Conservation (phyloP, 192 early-diverging fungal species). For the Coemansia sp. region DNA sequence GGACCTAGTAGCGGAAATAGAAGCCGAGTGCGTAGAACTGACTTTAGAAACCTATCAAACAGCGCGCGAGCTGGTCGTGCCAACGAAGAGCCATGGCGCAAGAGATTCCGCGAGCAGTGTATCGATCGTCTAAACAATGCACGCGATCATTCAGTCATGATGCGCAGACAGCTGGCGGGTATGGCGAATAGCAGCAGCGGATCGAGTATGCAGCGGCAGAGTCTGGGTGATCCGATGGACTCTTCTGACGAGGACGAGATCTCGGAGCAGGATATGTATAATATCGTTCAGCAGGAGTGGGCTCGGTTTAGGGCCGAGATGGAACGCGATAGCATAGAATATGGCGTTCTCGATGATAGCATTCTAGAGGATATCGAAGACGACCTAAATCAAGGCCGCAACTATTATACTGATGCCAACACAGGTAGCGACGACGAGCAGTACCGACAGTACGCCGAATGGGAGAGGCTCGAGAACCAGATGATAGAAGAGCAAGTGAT, state of each 20-base stretch:
- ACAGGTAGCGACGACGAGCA: slow-evolving; percentile 3
- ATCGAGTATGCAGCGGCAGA: not conserved
- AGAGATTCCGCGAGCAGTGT: slow-evolving; percentile 43
- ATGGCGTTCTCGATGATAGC: slow-evolving; percentile 24
- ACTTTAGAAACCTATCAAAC: slow-evolving; percentile 35
- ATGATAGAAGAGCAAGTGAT: slow-evolving; percentile 36
- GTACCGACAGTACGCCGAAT: slow-evolving; percentile 29
- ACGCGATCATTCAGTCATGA: slow-evolving; percentile 39
- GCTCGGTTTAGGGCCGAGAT: slow-evolving; percentile 36
- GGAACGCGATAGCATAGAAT: slow-evolving; percentile 40
- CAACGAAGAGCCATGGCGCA: slow-evolving; percentile 43
- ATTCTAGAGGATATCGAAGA: slow-evolving; percentile 40
- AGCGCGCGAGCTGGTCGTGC: slow-evolving; percentile 26
- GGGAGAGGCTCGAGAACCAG: slow-evolving; percentile 39
- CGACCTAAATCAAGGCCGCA: slow-evolving; percentile 13
- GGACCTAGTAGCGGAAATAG: slow-evolving; percentile 10
- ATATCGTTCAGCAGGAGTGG: slow-evolving; percentile 48
- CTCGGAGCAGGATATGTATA: slow-evolving; percentile 34
- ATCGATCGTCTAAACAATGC: slow-evolving; percentile 30
- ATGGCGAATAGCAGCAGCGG: not conserved
- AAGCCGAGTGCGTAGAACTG: slow-evolving; percentile 14
- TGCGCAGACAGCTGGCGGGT: slow-evolving; percentile 22
- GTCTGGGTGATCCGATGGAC: not conserved
- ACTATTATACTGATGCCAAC: not conserved
- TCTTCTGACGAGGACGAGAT: slow-evolving; percentile 10